Percentiles rank a stretch among this genome's conserved stretches.
Conservation (phyloP, 2,329 filamentous ascomycete species). For the Trichoderma afroharzianum region DNA sequence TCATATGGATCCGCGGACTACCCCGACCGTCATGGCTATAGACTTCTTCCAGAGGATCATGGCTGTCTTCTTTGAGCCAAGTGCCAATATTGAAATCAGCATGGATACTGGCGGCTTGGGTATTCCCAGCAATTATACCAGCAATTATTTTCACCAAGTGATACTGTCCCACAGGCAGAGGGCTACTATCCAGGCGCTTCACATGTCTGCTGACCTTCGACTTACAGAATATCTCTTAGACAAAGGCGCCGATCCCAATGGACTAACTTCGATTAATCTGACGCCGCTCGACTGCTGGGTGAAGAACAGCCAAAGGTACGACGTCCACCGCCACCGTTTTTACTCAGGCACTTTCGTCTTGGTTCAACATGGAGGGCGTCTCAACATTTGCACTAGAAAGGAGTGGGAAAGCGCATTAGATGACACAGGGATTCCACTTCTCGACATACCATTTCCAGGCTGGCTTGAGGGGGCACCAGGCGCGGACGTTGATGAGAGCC, state of each 20-base stretch:
- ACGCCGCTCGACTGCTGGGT: neutral
- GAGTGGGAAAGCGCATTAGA: neutral
- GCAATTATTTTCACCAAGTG: neutral
- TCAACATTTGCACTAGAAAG: neutral
- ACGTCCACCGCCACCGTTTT: too few relatives aligned
- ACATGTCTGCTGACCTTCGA: neutral
- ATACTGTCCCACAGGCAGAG: too few relatives aligned
- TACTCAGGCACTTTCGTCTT: neutral
- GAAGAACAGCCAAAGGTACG: fast-evolving
- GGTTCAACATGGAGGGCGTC: neutral
- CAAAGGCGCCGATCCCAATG: neutral
- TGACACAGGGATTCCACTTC: too few relatives aligned
- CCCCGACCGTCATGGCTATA: too few relatives aligned
- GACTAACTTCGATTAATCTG: neutral
- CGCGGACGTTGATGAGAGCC: neutral
- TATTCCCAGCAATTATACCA: too few relatives aligned
- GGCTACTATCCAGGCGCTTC: neutral
- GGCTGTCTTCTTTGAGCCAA: neutral
- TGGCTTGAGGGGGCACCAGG: neutral
- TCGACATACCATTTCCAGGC: neutral
- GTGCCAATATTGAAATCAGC: neutral
- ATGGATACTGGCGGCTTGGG: fast-evolving
- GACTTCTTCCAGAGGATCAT: neutral
- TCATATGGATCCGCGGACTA: neutral
- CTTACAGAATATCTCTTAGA: neutral